Evolutionary conservation across 495 filamentous ascomycete genomes (phyloP), one percentile per base, ranked within the genome.

Genomic region (Sphaerosporella brunnea): DNA sequence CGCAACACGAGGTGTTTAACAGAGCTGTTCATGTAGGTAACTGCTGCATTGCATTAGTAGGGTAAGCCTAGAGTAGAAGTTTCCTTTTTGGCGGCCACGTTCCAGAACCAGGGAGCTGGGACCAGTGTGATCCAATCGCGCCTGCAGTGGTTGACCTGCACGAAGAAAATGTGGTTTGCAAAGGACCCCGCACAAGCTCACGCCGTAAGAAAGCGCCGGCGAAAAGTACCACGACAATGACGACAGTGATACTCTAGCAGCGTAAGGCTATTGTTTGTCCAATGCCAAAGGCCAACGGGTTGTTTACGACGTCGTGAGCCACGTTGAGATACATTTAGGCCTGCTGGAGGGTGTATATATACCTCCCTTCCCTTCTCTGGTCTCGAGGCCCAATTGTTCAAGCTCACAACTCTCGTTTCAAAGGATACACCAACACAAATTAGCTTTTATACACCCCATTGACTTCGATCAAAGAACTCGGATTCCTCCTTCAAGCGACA

Each of bases 401-500:
- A n/a, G n/a, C n/a, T n/a, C n/a, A n/a, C n/a, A n/a, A n/a, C n/a
- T n/a, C n/a, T n/a, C n/a, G n/a, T n/a, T n/a, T n/a, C n/a, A n/a
- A n/a, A n/a, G n/a, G n/a, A n/a, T n/a, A n/a, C n/a, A n/a, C 28
- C 28, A 32, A 5, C 13, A 32, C 28, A 5, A 32, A 32, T 13
- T 32, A 32, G 13, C 28, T 32, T 32, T 32, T 32, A 32, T 32
- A 32, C 28, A 5, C 28, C 5, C 28, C 28, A 32, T 32, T 13
- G 5, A 5, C 28, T 32, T 23, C 45, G 28, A 24, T 20, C 3
- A 23, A 16, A 48, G n/a, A n/a, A 34, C 30, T 21, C 13, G 7
- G 16, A 15, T 16, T 15, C 13, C 28, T 32, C 13, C 28, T 13
- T 5, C 28, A 48, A 20, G 21, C 44, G 35, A 58, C 32, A 40